phyloP scores from a whole-genome alignment of 257 asterid species.

The Echites panduratus region DNA sequence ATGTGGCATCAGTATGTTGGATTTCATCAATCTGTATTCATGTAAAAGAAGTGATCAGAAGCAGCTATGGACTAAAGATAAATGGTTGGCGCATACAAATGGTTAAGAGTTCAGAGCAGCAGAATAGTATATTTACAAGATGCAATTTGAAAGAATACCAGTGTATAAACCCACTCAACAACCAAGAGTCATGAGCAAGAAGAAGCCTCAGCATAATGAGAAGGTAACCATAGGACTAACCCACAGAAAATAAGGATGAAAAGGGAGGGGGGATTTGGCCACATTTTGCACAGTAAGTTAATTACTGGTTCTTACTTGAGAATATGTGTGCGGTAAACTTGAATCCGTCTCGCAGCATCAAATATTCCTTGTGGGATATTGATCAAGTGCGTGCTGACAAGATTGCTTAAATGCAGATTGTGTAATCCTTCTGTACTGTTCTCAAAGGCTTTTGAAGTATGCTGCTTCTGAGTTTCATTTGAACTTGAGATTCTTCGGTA shows the following conservation, averaged over 20 bases:
- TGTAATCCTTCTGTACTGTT: constrained; percentile 12
- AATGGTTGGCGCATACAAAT: too few relatives aligned
- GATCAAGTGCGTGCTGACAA: constrained; percentile 13
- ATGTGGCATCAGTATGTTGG: constrained; percentile 27
- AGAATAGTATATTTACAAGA: background rate
- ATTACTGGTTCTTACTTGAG: constrained; percentile 44
- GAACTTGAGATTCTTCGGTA: constrained; percentile 23
- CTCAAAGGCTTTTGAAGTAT: constrained; percentile 15
- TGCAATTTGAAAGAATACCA: background rate
- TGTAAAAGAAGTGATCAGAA: too few relatives aligned
- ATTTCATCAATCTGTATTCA: constrained; percentile 49
- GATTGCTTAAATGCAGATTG: constrained; percentile 13
- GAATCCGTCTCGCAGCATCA: constrained; percentile 56
- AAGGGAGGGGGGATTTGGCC: background rate
- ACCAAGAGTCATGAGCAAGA: background rate
- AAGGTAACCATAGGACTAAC: background rate
- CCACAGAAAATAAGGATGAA: background rate
- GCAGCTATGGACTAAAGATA: background rate
- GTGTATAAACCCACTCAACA: background rate
- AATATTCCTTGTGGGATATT: constrained; percentile 37
- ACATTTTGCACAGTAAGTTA: background rate
- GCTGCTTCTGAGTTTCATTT: constrained; percentile 25
- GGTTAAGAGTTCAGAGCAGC: too few relatives aligned
- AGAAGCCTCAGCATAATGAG: background rate
- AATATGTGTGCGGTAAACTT: constrained; percentile 61